Base-by-base conservation (phyloP, 73 alveolate genomes). In the Diophrys appendiculata region DNA sequence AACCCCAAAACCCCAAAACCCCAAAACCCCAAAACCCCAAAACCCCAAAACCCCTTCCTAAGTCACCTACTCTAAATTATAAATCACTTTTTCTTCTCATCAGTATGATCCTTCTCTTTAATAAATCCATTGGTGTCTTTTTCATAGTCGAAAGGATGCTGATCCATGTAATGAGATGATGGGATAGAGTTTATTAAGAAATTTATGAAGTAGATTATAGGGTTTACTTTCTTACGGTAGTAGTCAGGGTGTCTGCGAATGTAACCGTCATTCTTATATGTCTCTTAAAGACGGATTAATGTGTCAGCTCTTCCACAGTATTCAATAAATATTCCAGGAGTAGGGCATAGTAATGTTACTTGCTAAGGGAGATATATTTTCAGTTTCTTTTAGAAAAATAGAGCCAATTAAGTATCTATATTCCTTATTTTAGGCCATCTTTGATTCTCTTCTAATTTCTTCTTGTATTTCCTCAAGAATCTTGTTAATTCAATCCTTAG, bases 261-360 rank as follows among this genome's bases (percentile, higher is more conserved):
- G 25, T 80, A 76, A 69, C 77, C 52, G 25, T 80, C 89, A 55
- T 71, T 80, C 72, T 80, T 77, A 72, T 72, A 82, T 29, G 71
- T 56, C 24, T 73, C 82, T 33, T 69, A 54, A 32, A 80, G 33
- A 24, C 27, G 11, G 69, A 80, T 68, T 1, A 60, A 68, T 30
- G 68, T n/a, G 60, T 80, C 80, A 27, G 73, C 33, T 29, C 32
- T 32, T 2, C 89, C 89, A 26, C 69, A 82, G 34, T 72, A 72
- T 35, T 80, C 89, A 22, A 80, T 80, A 18, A 80, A 33, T 23
- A 29, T 72, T 13, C 60, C 26, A 22, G 89, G 89, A n/a, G 54
- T 70, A 29, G 76, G 65, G 33, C 76, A 80, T n/a, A 68, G 29
- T 33, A 30, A 1, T 8, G 56, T 29, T 56, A 80, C 70, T 69